These are phyloP conservation scores for Trichoderma parareesei DNA, from an alignment of 495 filamentous ascomycete genomes.

Conservation along the genomic window DNA sequence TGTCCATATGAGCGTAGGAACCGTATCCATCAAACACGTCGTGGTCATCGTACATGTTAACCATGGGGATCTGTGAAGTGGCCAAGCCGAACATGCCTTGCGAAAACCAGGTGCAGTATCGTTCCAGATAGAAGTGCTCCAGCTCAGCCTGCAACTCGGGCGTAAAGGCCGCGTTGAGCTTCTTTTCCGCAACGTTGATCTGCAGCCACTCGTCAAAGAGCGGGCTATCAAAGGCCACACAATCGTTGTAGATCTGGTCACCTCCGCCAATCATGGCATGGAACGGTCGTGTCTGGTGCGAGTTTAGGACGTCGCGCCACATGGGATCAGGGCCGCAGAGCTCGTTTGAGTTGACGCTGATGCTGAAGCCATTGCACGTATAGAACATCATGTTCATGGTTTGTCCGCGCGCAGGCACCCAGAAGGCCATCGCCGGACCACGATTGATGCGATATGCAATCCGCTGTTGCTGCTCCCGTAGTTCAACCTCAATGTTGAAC, in stretches of 20 bases:
- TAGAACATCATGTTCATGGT: slow-evolving; percentile 99
- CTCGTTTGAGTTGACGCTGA: slow-evolving; percentile 64
- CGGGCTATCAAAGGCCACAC: slow-evolving; percentile 59
- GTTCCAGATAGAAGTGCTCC: slow-evolving; percentile 75
- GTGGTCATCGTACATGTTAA: slow-evolving; percentile 97
- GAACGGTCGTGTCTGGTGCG: slow-evolving; percentile 85
- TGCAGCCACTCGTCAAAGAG: slow-evolving; percentile 76
- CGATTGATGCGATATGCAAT: slow-evolving; percentile 94
- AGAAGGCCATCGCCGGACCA: slow-evolving; percentile 83
- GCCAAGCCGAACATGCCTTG: slow-evolving; percentile 90
- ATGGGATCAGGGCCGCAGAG: slow-evolving; percentile 91
- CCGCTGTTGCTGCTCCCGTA: slow-evolving; percentile 63
- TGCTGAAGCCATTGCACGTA: slow-evolving; percentile 91
- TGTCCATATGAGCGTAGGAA: slow-evolving; percentile 86
- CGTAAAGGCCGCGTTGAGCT: slow-evolving; percentile 66
- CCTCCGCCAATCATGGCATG: slow-evolving; percentile 98
- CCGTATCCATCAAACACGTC: slow-evolving; percentile 97
- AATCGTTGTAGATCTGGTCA: slow-evolving; percentile 95
- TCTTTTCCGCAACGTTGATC: slow-evolving; percentile 70
- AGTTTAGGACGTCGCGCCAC: slow-evolving; percentile 92
- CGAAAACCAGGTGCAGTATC: slow-evolving; percentile 88
- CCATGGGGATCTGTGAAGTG: slow-evolving; percentile 91
- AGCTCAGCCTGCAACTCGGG: slow-evolving; percentile 74
- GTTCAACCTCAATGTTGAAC: slow-evolving; percentile 89
- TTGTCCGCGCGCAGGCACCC: slow-evolving; percentile 80